These are phyloP conservation scores for Eimeria praecox DNA, from an alignment of 169 alveolate genomes.

Conservation along the genomic window DNA sequence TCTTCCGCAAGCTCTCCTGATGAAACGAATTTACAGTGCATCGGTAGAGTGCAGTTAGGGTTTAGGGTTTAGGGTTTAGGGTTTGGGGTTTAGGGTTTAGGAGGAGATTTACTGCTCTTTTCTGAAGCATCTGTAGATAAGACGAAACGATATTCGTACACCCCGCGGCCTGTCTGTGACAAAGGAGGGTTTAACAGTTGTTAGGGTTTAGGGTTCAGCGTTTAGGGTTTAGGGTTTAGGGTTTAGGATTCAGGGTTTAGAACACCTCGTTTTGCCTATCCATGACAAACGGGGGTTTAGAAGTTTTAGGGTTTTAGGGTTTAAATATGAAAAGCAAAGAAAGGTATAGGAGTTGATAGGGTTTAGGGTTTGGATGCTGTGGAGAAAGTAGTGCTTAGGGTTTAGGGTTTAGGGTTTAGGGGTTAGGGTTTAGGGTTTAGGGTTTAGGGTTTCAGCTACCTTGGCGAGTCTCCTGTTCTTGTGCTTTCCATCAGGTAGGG, in stretches of 20 bases:
- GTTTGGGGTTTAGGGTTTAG: neutral
- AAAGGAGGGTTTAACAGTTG: neutral
- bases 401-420: slow-evolving; percentile 10
- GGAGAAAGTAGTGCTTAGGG: too few relatives aligned
- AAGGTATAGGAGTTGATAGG: too few relatives aligned
- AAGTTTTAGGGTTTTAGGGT: too few relatives aligned
- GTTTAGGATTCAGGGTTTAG: slow-evolving; percentile 2
- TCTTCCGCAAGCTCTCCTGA: neutral
- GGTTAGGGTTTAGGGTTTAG: slow-evolving; percentile 29
- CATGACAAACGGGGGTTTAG: too few relatives aligned
- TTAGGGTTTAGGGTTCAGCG: neutral
- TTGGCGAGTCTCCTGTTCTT: neutral
- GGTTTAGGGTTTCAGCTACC: slow-evolving; percentile 21
- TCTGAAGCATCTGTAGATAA: neutral
- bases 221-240: slow-evolving; percentile 40
- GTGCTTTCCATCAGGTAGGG: slow-evolving; percentile 78
- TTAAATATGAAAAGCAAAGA: too few relatives aligned
- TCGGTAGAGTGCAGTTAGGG: neutral
- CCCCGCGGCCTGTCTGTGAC: neutral
- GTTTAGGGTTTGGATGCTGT: too few relatives aligned
- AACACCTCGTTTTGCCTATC: too few relatives aligned
- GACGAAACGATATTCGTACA: neutral
- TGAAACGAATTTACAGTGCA: neutral
- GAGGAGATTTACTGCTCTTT: neutral
- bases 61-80: slow-evolving; percentile 53